Evolutionary conservation across 2,329 filamentous ascomycete genomes (phyloP).

Genomic region (Ascochyta rabiei): DNA sequence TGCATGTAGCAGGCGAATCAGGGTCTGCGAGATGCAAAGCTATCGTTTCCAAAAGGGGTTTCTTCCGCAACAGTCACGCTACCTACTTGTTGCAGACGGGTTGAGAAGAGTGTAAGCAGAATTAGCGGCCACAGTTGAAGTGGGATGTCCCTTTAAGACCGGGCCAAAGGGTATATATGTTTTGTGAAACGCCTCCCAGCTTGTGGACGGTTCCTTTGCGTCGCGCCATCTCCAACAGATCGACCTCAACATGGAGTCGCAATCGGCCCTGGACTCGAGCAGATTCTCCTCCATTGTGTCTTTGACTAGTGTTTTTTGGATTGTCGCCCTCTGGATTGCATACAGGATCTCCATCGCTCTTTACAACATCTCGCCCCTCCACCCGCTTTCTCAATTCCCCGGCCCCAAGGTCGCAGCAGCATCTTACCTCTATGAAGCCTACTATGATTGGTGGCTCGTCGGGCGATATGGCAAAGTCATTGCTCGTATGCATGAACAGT

Average conservation of each 20-base stretch:
- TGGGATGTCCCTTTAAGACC: constrained; percentile 7
- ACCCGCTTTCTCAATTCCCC: constrained; percentile 33
- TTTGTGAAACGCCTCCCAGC: constrained; percentile 15
- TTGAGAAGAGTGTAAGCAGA: not conserved
- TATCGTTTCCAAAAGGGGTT: constrained; percentile 6
- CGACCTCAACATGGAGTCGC: constrained; percentile 22
- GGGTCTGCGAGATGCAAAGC: not conserved
- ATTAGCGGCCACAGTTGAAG: constrained; percentile 7
- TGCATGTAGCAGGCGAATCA: constrained; percentile 8
- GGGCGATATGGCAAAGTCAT: constrained; percentile 46
- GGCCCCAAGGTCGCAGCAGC: constrained; percentile 39
- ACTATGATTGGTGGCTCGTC: constrained; percentile 34
- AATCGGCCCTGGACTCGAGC: constrained; percentile 18
- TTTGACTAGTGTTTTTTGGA: constrained; percentile 20
- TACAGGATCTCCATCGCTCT: constrained; percentile 25
- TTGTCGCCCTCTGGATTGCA: constrained; percentile 25
- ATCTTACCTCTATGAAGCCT: constrained; percentile 37
- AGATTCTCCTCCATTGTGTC: constrained; percentile 18
- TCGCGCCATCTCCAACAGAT: constrained; percentile 1
- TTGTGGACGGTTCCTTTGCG: constrained; percentile 10
- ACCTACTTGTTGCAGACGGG: not conserved
- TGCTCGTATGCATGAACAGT: constrained; percentile 42
- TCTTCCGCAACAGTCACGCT: constrained; percentile 3
- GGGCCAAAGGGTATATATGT: constrained; percentile 19
- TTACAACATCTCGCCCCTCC: constrained; percentile 35